Base-by-base conservation (phyloP, 2,329 filamentous ascomycete genomes). In the Delphinella strobiligena region DNA sequence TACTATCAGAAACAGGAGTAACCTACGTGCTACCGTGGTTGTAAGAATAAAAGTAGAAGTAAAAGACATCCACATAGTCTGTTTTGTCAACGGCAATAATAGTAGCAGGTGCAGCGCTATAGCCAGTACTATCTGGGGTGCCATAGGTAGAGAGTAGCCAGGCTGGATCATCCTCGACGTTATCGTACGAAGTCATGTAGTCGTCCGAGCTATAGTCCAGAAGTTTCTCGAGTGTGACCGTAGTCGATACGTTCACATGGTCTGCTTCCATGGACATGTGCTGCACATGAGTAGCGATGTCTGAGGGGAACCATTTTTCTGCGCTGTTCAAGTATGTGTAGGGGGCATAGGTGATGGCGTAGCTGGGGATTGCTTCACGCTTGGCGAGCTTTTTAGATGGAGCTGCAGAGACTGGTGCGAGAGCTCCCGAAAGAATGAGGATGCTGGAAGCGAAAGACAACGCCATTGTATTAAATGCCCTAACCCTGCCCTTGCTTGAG, bases 31-130 rank as follows among this genome's bases (percentile, higher is more conserved):
- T 40, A 4, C 38, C 38, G 27, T 40, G 38, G 14, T 40, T 40
- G n/a, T 40, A 40, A 24, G 31, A 34, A 15, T 40, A 40, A 11
- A 40, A 40, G 38, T 34, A 40, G 11, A 40, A 40, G 17, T 40
- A 40, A 7, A 35, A 40, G 1, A 40, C 38, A 29, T 40, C 38
- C 1, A 40, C 32, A 10, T 34, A 40, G 22, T 7, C 22, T 4
- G 24, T 22, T 17, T 40, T 40, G 15, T 40, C 32, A 9, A 35
- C 32, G n/a, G 32, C 38, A 16, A 40, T 40, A n/a, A 40, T 40
- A 14, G 38, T 40, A 17, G 38, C 38, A 35, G 38, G 38, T 2
- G 38, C 38, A 29, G 31, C 32, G n/a, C 31, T 40, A 14, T 40
- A 40, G 2, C 38, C 38, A 14, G 22, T 40, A 16, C 32, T 16